A percentile compares a stretch with the other conserved stretches of the same genome.
These are phyloP conservation scores for Candida sphagnicola DNA, from an alignment of 805 yeast species.

Conservation along the genomic window DNA sequence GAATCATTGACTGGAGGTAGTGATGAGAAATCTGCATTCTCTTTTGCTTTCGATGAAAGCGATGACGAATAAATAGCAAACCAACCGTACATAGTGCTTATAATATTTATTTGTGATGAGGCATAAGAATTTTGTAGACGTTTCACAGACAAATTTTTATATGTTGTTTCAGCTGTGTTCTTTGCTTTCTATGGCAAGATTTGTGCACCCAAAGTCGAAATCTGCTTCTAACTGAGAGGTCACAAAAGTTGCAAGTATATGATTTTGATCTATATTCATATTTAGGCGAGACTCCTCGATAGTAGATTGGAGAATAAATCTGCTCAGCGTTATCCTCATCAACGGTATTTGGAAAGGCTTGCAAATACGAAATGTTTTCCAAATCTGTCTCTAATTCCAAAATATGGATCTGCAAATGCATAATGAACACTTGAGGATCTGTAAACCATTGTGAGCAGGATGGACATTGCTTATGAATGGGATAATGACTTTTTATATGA, in stretches of 20 bases:
- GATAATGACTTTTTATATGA: conserved; percentile 6
- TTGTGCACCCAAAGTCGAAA: conserved; percentile 2
- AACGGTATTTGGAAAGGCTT: not conserved
- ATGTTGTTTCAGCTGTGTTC: not conserved
- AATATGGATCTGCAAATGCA: conserved; percentile 8
- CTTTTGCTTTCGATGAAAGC: conserved; percentile 29
- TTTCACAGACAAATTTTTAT: not conserved
- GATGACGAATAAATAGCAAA: conserved; percentile 14
- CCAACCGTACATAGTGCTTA: too few relatives aligned
- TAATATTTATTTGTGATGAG: too few relatives aligned
- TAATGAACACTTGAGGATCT: conserved; percentile 4
- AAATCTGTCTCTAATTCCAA: conserved; percentile 4
- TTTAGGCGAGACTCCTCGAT: too few relatives aligned
- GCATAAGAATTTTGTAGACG: too few relatives aligned
- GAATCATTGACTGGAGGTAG: conserved; percentile 31
- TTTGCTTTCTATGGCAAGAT: not conserved
- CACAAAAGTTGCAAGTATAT: not conserved
- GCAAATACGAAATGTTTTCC: conserved; percentile 1
- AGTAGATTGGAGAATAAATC: too few relatives aligned
- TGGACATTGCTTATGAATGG: conserved; percentile 5
- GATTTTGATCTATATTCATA: not conserved
- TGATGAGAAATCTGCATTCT: conserved; percentile 13
- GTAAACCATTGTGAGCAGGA: conserved; percentile 3
- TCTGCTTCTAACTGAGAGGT: not conserved
- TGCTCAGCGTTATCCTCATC: not conserved